Evolutionary conservation across 352 stramenopile genomes (phyloP).

Genomic region (Globisporangium radiosum): DNA sequence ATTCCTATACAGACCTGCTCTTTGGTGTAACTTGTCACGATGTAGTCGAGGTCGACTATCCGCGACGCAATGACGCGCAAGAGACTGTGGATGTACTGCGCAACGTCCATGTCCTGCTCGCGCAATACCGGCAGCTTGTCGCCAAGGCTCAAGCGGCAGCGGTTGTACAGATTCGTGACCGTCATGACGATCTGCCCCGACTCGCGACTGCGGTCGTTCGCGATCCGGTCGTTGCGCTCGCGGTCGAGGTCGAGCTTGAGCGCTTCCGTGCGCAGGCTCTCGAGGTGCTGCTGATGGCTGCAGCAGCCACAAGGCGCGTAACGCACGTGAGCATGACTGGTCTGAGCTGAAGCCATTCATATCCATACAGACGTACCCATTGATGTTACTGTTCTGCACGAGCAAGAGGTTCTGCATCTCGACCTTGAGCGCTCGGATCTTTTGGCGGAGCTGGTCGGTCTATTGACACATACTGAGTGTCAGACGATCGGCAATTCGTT

Average conservation of each 20-base stretch:
- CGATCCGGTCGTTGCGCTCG: constrained; percentile 64
- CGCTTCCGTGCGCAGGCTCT: constrained; percentile 65
- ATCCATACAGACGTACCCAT: constrained; percentile 21
- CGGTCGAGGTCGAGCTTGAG: constrained; percentile 79
- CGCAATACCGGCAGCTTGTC: constrained; percentile 67
- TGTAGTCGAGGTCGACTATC: constrained; percentile 86
- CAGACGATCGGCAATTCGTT: neutral
- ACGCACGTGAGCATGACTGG: neutral
- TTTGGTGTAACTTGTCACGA: constrained; percentile 52
- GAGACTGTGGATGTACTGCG: constrained; percentile 66
- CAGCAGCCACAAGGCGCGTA: neutral
- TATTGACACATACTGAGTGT: constrained; percentile 5
- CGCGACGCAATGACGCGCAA: constrained; percentile 73
- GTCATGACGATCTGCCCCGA: constrained; percentile 88
- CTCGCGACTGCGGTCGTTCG: constrained; percentile 81
- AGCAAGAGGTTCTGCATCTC: constrained; percentile 82
- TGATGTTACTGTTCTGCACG: constrained; percentile 82
- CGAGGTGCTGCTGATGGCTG: constrained; percentile 73
- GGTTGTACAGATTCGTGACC: constrained; percentile 89
- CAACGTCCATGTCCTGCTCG: constrained; percentile 69
- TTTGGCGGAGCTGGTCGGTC: constrained; percentile 71
- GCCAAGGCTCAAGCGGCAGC: constrained; percentile 64
- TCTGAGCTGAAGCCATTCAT: no score
- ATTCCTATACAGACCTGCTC: constrained; percentile 30
- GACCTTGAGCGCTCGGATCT: constrained; percentile 68